Base-by-base conservation (phyloP, 1,139 yeast species). In the Blastobotrys proliferans region DNA sequence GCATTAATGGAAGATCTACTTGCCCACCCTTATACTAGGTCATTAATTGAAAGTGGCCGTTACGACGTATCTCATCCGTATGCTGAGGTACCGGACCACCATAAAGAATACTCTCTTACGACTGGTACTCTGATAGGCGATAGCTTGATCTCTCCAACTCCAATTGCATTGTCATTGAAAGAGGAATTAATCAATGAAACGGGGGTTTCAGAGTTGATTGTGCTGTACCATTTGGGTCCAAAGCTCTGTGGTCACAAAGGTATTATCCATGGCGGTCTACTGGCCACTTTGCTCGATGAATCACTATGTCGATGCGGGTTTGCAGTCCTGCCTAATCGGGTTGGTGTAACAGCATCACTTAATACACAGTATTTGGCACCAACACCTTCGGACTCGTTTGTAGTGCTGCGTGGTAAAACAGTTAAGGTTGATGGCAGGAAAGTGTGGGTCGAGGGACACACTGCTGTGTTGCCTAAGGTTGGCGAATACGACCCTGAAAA, bases 281-380 rank as follows among this genome's bases (percentile, higher is more conserved):
- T 90, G 2, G 78, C 96, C 1, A 82, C 96, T 1, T 66, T 92
- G 29, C 57, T 92, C 38, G 98, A 92, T 62, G 98, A 92, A 61
- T 81, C 85, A 0, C 69, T 92, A 35, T 87, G 96, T 56, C 73
- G 80, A 36, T 85, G 95, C 57, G 97, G 96, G 16, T 92, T 88
- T 59, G 80, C 90, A 4, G 66, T 73, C 25, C 69, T 92, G n/a
- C 97, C 98, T 1, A 78, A 81, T 44, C 76, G 79, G 45, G 72
- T 82, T 43, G 97, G 97, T n/a, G 96, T 92, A 16, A 92, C 98
- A 1, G 98, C 95, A 0, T 73, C 74, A 39, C 68, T 92, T 35
- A 68, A 75, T 13, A 71, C 92, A 14, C 72, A 83, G 48, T 92
- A 85, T 61, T 57, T 70, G 38, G 73, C 76, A 25, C 94, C 86